Percentiles rank a stretch among this genome's conserved stretches.
Conservation (phyloP, 345 rosid species). For the Brassica incana region DNA sequence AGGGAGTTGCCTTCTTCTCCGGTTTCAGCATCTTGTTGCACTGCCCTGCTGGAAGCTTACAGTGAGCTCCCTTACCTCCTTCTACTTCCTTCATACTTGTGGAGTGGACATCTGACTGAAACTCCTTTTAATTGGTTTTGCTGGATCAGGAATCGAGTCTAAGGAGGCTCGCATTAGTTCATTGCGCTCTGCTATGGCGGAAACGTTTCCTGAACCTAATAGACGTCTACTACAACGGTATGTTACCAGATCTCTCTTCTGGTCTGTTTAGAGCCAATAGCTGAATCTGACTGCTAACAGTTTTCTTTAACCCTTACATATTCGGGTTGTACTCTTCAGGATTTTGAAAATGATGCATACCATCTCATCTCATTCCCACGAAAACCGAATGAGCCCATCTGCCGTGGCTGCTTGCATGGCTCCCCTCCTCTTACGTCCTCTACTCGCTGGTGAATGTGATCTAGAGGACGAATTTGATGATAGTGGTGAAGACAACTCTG, state of each 20-base stretch:
- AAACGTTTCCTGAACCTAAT: slow-evolving; percentile 98
- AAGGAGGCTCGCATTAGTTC: slow-evolving; percentile 83
- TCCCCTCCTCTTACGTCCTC: slow-evolving; percentile 89
- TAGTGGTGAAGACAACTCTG: slow-evolving; percentile 77
- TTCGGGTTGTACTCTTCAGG: slow-evolving; percentile 46
- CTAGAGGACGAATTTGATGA: slow-evolving; percentile 92
- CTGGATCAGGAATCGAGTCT: slow-evolving; percentile 73
- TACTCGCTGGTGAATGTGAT: slow-evolving; percentile 97
- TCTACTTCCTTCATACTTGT: slow-evolving; percentile 14
- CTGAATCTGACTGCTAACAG: too few species aligned
- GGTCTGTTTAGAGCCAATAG: too few species aligned
- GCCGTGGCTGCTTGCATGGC: slow-evolving; percentile 99
- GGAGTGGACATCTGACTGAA: slow-evolving; percentile 21
- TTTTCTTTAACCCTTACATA: neutral
- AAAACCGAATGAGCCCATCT: slow-evolving; percentile 92
- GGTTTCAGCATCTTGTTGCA: slow-evolving; percentile 95
- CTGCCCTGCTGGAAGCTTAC: slow-evolving; percentile 92
- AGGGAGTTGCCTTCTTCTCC: slow-evolving; percentile 98
- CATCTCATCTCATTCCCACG: slow-evolving; percentile 74
- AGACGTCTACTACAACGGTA: slow-evolving; percentile 87
- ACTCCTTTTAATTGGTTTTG: slow-evolving; percentile 18
- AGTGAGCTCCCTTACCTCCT: slow-evolving; percentile 53
- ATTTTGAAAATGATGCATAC: slow-evolving; percentile 92
- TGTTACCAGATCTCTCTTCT: neutral
- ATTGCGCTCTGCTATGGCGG: slow-evolving; percentile 80